Percentiles rank a stretch among this genome's conserved stretches.
phyloP scores from a whole-genome alignment of 2,329 filamentous ascomycete species.

The Penicillium hesseltinei region DNA sequence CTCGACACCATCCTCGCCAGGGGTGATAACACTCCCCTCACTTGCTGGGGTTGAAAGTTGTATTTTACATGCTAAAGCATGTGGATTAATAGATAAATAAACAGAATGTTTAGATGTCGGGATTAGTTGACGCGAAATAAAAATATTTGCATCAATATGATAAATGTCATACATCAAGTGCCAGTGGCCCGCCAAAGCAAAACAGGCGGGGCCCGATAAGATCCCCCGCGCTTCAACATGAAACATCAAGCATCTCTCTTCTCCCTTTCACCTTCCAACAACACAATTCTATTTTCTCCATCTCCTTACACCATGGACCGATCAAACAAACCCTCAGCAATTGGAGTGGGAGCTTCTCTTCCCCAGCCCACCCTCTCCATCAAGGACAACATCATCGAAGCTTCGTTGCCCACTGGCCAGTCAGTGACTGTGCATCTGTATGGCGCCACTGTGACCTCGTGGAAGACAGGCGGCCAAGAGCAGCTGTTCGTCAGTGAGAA shows the following conservation, averaged over 20 bases:
- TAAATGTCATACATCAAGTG: background rate
- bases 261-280: background rate
- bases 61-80: too few species aligned
- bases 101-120: too few species aligned
- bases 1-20: too few species aligned
- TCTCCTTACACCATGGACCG: constrained; percentile 61
- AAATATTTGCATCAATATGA: background rate
- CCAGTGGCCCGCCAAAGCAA: background rate
- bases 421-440: constrained; percentile 82
- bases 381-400: constrained; percentile 71
- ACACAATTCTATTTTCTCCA: background rate
- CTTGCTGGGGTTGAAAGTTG: too few species aligned
- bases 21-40: too few species aligned
- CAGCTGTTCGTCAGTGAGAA: constrained; percentile 82
- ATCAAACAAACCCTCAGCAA: constrained; percentile 75
- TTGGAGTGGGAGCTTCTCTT: constrained; percentile 70
- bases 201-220: constrained; percentile 6
- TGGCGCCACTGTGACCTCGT: constrained; percentile 88
- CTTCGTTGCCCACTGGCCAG: constrained; percentile 80
- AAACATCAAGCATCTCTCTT: constrained; percentile 1
- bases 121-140: background rate
- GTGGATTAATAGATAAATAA: too few species aligned
- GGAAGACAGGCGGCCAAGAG: constrained; percentile 79
- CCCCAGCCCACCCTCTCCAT: constrained; percentile 77
- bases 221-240: constrained; percentile 4